phyloP scores from a whole-genome alignment of 805 yeast genomes.

The Saccharomycopsis sp. region DNA sequence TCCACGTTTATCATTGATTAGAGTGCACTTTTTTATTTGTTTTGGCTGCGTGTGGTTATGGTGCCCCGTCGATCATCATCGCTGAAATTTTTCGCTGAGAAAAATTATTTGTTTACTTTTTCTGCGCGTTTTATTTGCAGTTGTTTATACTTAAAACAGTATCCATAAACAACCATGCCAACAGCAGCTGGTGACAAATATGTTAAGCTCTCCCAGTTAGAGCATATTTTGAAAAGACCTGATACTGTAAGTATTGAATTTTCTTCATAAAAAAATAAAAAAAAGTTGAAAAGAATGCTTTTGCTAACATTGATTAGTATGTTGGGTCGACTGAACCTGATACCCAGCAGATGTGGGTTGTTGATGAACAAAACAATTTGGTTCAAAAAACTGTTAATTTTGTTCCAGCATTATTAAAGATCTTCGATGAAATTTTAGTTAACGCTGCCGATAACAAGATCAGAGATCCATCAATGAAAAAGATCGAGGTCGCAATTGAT shows the following conservation, averaged over 20 bases:
- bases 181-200: constrained; percentile 57
- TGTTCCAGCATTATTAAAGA: constrained; percentile 94
- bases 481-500: constrained; percentile 75
- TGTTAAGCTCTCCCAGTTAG: constrained; percentile 90
- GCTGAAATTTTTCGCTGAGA: too few relatives aligned
- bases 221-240: constrained; percentile 94
- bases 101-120: too few relatives aligned
- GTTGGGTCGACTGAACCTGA: constrained; percentile 89
- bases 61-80: too few relatives aligned
- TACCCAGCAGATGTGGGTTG: constrained; percentile 79
- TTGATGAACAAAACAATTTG: constrained; percentile 53
- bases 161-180: too few relatives aligned
- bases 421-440: constrained; percentile 93
- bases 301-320: constrained; percentile 35
- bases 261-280: neutral
- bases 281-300: too few relatives aligned
- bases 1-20: too few relatives aligned
- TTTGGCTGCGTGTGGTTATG: too few relatives aligned
- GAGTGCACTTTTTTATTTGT: too few relatives aligned
- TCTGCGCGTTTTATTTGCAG: too few relatives aligned
- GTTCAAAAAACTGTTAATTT: constrained; percentile 56
- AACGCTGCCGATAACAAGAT: constrained; percentile 99
- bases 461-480: constrained; percentile 86
- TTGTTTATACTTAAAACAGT: too few relatives aligned
- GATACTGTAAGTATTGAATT: constrained; percentile 47